Evolutionary conservation across 805 yeast genomes (phyloP), one percentile per base, ranked within the genome.

Genomic region (Kodamaea kaohsiungensis): DNA sequence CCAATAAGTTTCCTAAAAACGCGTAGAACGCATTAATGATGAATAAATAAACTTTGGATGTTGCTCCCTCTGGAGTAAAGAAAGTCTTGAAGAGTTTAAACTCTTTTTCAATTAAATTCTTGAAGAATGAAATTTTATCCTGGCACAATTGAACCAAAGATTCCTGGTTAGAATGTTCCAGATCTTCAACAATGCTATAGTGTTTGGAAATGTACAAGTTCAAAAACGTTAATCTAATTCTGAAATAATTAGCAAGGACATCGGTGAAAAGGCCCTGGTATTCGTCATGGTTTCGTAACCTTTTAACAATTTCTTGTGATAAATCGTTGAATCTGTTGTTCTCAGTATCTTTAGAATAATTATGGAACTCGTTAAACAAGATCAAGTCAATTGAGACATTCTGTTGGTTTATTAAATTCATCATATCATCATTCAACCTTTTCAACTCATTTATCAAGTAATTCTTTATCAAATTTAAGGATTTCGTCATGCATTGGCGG

Each of bases 401-500:
- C 47, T 52, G 46, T 47, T 37, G 33, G 38, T 54, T 39, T 62
- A 65, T 51, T 13, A 51, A 40, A 10, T 51, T 46, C 48, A 52
- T 52, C 38, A 57, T 42, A 8, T 56, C 60, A 15, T 63, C 58
- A 43, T 71, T 71, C 25, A 76, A 54, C 15, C 60, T 66, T 52
- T 70, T 74, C 43, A 82, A 65, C 35, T 76, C 77, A n/a, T 67
- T 67, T 8, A 75, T 76, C 52, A 89, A 69, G 64, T 86, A 90
- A 62, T 86, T 89, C 58, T 87, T 80, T 13, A 91, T 82, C 55
- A 93, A 73, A 0, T 95, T 84, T 47, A 91, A 76, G 1, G 96
- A 86, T 55, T 97, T 79, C 1, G 92, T 85, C 79, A 91, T 77
- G 63, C 97, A 89, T 61, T 89, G 96, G 57, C 88, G 83, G 71